These are phyloP conservation scores for Helicocarpus griseus DNA, from an alignment of 2,329 filamentous ascomycete species.

Conservation along the genomic window DNA sequence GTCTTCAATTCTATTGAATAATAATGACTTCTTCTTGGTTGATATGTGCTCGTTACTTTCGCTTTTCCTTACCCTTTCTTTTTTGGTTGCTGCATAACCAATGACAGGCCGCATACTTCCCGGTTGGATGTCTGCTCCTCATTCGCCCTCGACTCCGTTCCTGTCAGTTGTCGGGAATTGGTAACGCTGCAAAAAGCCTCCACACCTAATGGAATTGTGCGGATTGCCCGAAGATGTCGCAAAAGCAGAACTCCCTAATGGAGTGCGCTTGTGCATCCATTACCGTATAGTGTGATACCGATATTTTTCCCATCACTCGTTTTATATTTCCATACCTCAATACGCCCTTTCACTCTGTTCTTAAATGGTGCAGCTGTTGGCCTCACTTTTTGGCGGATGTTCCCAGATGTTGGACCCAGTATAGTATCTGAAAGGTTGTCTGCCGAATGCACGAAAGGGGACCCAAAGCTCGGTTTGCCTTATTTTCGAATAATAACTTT, in stretches of 20 bases:
- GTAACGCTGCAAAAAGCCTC: slow-evolving; percentile 4
- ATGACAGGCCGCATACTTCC: slow-evolving; percentile 1
- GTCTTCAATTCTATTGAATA: not conserved
- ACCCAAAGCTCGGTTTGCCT: slow-evolving; percentile 2
- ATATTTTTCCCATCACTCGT: not conserved
- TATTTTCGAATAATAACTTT: slow-evolving; percentile 6
- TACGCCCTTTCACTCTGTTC: not conserved
- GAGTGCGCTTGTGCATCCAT: slow-evolving; percentile 1
- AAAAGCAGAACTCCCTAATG: not conserved
- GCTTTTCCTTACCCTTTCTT: not conserved
- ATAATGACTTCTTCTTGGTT: too few species aligned
- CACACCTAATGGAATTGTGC: slow-evolving; percentile 3
- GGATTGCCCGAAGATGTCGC: not conserved
- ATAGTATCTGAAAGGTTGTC: not conserved
- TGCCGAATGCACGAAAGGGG: slow-evolving; percentile 1
- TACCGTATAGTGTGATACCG: not conserved
- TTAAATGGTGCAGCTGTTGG: not conserved
- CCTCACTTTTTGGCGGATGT: not conserved
- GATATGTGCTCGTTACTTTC: too few species aligned
- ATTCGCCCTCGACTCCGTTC: slow-evolving; percentile 1
- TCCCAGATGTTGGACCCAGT: not conserved
- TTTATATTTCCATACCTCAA: not conserved
- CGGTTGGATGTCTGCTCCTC: not conserved
- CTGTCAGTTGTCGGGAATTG: slow-evolving; percentile 3
- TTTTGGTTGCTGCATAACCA: slow-evolving; percentile 1